Conservation (phyloP, 768 basidiomycete species). For the Lentinus tigrinus region DNA sequence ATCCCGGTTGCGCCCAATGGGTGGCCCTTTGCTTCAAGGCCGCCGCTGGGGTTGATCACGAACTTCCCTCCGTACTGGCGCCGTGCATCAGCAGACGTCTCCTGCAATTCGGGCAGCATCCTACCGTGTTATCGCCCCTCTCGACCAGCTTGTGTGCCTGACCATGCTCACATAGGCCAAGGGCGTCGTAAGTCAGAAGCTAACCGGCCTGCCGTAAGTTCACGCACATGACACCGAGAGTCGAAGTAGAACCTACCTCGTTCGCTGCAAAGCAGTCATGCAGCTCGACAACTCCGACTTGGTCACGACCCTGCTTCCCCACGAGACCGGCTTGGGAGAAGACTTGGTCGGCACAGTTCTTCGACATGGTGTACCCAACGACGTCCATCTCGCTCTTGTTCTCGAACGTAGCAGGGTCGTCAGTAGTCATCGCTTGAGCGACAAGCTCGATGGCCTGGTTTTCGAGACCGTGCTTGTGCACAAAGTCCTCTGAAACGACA, state of each 20-base stretch:
- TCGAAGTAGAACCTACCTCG: slow-evolving; percentile 47
- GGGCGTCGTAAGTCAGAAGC: slow-evolving; percentile 80
- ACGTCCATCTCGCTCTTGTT: slow-evolving; percentile 74
- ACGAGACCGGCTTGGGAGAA: slow-evolving; percentile 71
- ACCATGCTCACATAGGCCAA: slow-evolving; percentile 65
- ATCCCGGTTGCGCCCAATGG: slow-evolving; percentile 82
- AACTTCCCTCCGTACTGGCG: slow-evolving; percentile 78
- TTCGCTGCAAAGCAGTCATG: slow-evolving; percentile 87
- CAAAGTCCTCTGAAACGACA: slow-evolving; percentile 77
- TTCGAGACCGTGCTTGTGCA: slow-evolving; percentile 66
- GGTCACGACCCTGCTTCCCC: slow-evolving; percentile 59
- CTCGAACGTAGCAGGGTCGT: slow-evolving; percentile 63
- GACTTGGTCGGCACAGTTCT: slow-evolving; percentile 62
- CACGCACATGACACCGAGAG: background rate
- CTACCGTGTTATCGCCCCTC: slow-evolving; percentile 73
- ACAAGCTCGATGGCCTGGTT: slow-evolving; percentile 88
- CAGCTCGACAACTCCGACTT: slow-evolving; percentile 82
- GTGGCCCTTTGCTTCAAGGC: slow-evolving; percentile 87
- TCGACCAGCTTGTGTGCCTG: slow-evolving; percentile 77
- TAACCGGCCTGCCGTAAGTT: slow-evolving; percentile 26
- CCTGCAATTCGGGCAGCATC: slow-evolving; percentile 16
- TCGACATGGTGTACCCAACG: slow-evolving; percentile 79
- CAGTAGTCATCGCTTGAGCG: slow-evolving; percentile 63
- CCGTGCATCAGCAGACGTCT: background rate
- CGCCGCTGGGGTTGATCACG: slow-evolving; percentile 82